phyloP scores from a whole-genome alignment of 2,329 filamentous ascomycete species.

The Diaporthe aspalathi region DNA sequence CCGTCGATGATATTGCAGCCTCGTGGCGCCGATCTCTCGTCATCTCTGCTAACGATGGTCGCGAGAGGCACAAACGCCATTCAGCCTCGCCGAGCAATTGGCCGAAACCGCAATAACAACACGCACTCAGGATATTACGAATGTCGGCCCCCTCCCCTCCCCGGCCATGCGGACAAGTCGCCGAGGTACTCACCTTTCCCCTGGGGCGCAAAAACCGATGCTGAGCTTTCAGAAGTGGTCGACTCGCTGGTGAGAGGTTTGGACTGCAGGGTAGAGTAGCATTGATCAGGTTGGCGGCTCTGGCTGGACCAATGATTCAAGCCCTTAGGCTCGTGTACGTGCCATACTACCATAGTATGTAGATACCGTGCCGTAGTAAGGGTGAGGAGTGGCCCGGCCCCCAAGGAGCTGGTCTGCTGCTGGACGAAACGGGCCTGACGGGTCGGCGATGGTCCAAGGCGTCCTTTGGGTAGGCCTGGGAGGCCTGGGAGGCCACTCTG shows the following conservation, averaged over 20 bases:
- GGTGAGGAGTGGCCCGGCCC: not conserved
- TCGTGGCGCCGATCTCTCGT: slow-evolving; percentile 34
- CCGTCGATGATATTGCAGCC: slow-evolving; percentile 9
- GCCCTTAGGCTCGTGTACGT: not conserved
- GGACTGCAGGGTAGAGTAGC: not conserved
- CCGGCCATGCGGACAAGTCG: no score
- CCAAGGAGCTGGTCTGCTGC: slow-evolving; percentile 21
- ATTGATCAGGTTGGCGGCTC: slow-evolving; percentile 1
- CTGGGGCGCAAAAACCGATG: no score
- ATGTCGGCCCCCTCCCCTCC: not conserved
- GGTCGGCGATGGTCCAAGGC: slow-evolving; percentile 11
- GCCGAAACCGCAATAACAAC: slow-evolving; percentile 1
- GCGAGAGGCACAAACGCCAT: slow-evolving; percentile 21
- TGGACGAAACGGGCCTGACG: slow-evolving; percentile 26
- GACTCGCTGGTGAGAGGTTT: not conserved
- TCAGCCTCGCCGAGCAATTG: slow-evolving; percentile 28
- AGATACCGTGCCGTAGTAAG: no score
- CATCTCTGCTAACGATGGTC: slow-evolving; percentile 19
- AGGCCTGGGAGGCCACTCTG: not conserved
- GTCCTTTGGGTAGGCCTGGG: not conserved
- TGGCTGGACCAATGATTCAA: not conserved
- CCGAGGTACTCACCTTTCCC: no score
- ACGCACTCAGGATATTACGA: slow-evolving; percentile 4
- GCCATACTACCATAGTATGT: not conserved
- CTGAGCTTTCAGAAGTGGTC: not conserved